phyloP scores from a whole-genome alignment of 1,139 yeast genomes.

The Protomyces inundatus region DNA sequence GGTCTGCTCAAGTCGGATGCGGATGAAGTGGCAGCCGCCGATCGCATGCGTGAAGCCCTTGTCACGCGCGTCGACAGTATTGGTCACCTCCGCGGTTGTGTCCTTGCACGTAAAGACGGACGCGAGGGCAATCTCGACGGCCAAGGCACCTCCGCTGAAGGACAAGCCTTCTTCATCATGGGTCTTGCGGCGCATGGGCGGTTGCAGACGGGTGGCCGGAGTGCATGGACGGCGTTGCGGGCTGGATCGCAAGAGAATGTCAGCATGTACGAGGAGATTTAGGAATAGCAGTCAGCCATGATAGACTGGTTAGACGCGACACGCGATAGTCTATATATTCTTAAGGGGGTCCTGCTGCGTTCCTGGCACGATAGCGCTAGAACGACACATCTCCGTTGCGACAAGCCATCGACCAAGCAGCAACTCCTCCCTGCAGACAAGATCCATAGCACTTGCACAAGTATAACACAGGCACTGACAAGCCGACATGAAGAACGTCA shows the following conservation, averaged over 20 bases:
- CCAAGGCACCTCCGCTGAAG: conserved; percentile 17
- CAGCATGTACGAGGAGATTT: background rate
- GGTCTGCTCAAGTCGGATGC: background rate
- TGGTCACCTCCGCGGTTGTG: conserved; percentile 24
- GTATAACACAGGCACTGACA: too few relatives aligned
- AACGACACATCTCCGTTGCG: too few relatives aligned
- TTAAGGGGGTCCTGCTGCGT: too few relatives aligned
- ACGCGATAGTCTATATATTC: too few relatives aligned
- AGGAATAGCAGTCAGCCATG: background rate
- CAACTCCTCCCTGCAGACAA: too few relatives aligned
- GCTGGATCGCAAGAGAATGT: background rate
- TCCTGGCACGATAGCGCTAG: too few relatives aligned
- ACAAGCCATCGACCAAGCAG: too few relatives aligned
- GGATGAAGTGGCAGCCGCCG: conserved; percentile 16
- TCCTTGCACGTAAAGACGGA: conserved; percentile 23
- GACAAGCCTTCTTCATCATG: conserved; percentile 25
- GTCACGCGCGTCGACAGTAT: conserved; percentile 2
- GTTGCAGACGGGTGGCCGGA: background rate
- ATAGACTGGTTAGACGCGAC: too few relatives aligned
- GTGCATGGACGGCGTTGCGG: background rate
- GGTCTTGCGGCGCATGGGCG: conserved; percentile 8
- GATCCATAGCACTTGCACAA: too few relatives aligned
- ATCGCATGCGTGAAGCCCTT: conserved; percentile 8
- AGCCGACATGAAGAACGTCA: background rate
- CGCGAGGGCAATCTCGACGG: conserved; percentile 12